These are phyloP conservation scores for Dryas integrifolia DNA, from an alignment of 331 rosid species.

Conservation along the genomic window DNA sequence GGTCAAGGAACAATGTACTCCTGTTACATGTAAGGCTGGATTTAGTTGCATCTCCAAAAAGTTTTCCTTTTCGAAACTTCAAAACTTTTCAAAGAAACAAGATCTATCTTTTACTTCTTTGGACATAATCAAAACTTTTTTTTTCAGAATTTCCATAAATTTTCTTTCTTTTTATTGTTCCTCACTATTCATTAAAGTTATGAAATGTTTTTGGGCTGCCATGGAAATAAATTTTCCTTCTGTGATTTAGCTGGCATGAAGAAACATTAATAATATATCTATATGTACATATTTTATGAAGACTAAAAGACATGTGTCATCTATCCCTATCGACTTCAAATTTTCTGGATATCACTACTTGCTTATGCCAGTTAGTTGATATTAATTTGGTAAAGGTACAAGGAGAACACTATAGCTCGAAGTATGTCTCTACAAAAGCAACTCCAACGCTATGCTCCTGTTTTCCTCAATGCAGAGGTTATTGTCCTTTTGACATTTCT, in stretches of 20 bases:
- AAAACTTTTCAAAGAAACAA: not conserved
- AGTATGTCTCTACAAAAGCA: conserved; percentile 65
- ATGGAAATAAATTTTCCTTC: not conserved
- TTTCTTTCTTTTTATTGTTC: not conserved
- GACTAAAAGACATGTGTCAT: not conserved
- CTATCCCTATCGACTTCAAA: not conserved
- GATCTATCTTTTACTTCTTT: not conserved
- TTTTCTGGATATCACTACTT: conserved; percentile 13
- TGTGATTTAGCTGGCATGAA: not conserved
- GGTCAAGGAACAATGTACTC: not conserved
- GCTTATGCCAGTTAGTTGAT: conserved; percentile 23
- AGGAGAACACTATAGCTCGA: conserved; percentile 49
- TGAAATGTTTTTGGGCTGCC: not conserved
- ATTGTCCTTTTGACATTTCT: conserved; percentile 7
- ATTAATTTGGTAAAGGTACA: conserved; percentile 61
- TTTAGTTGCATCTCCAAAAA: not conserved
- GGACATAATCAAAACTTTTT: not conserved
- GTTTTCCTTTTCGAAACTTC: not conserved
- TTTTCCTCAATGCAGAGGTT: conserved; percentile 72
- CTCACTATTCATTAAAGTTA: not conserved
- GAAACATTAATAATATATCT: not conserved
- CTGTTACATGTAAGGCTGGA: not conserved
- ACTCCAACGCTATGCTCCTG: conserved; percentile 70
- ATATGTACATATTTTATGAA: not conserved
- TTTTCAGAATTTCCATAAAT: not conserved